phyloP scores from a whole-genome alignment of 441 rosid genomes.

The Gossypium lobatum region DNA sequence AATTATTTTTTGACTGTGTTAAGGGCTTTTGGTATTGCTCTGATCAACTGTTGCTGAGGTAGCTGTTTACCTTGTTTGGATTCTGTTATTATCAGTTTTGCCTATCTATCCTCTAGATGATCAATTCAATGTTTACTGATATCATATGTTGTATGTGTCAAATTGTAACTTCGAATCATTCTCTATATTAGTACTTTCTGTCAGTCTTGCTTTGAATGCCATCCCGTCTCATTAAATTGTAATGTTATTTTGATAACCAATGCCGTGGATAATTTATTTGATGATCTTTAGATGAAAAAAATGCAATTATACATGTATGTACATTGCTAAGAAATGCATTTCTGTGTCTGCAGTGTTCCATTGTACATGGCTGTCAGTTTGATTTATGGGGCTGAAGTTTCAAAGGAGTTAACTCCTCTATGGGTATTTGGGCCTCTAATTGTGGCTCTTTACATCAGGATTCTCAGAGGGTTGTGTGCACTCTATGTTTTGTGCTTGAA shows the following conservation, averaged over 20 bases:
- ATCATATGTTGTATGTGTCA: not conserved
- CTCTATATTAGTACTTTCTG: not conserved
- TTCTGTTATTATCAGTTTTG: not conserved
- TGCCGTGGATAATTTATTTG: not conserved
- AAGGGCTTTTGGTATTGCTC: not conserved
- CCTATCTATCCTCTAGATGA: not conserved
- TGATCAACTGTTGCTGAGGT: not conserved
- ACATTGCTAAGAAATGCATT: constrained; percentile 12
- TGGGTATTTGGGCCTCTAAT: constrained; percentile 37
- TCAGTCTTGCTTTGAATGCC: not conserved
- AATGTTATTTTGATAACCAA: not conserved
- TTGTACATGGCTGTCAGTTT: constrained; percentile 55
- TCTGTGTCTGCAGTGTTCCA: constrained; percentile 48
- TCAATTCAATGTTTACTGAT: not conserved
- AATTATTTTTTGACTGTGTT: not conserved
- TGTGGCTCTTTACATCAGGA: constrained; percentile 59
- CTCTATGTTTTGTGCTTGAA: constrained; percentile 76
- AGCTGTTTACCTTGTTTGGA: not conserved
- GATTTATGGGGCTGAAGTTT: constrained; percentile 60
- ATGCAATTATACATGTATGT: not conserved
- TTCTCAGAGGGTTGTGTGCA: constrained; percentile 56
- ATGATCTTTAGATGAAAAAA: not conserved
- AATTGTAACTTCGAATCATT: not conserved
- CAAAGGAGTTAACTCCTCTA: constrained; percentile 74
- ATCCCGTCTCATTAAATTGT: not conserved